A percentile compares a stretch with the other conserved stretches of the same genome.
phyloP scores from a whole-genome alignment of 257 asterid genomes.

The Apocynum venetum region DNA sequence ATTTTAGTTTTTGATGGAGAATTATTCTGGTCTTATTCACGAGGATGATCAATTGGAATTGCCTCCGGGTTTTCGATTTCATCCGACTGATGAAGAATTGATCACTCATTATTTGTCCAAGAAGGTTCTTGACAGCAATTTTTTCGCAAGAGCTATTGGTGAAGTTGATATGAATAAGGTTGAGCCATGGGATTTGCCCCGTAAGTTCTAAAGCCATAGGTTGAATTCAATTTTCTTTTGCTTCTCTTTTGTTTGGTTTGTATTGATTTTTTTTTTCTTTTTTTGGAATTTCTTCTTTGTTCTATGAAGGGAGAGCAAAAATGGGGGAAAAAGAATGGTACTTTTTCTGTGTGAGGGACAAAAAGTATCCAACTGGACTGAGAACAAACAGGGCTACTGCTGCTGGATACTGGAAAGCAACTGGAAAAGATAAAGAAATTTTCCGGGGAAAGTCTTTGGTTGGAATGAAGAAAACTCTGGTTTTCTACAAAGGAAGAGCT shows the following conservation, averaged over 20 bases:
- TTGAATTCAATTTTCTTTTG: background rate
- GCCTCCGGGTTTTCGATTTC: slow-evolving; percentile 81
- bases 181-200: slow-evolving; percentile 82
- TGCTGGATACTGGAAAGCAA: slow-evolving; percentile 83
- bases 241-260: background rate
- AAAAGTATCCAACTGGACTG: slow-evolving; percentile 68
- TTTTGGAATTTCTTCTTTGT: background rate
- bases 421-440: slow-evolving; percentile 76
- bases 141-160: slow-evolving; percentile 55
- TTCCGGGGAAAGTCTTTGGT: slow-evolving; percentile 44
- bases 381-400: slow-evolving; percentile 79
- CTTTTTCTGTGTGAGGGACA: slow-evolving; percentile 72
- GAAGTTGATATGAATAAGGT: slow-evolving; percentile 77
- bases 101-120: slow-evolving; percentile 62
- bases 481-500: slow-evolving; percentile 80
- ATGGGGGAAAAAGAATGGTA: slow-evolving; percentile 80
- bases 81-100: slow-evolving; percentile 76
- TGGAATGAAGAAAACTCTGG: slow-evolving; percentile 79
- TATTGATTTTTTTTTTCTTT: too few species aligned
- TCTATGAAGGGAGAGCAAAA: slow-evolving; percentile 60
- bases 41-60: slow-evolving; percentile 41
- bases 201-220: slow-evolving; percentile 31
- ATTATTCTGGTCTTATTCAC: slow-evolving; percentile 21
- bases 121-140: slow-evolving; percentile 43
- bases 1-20: slow-evolving; percentile 30